A percentile compares a stretch with the other conserved stretches of the same genome.
Evolutionary conservation across 441 rosid species (phyloP).

Genomic region (Pelargonium cotyledonis): DNA sequence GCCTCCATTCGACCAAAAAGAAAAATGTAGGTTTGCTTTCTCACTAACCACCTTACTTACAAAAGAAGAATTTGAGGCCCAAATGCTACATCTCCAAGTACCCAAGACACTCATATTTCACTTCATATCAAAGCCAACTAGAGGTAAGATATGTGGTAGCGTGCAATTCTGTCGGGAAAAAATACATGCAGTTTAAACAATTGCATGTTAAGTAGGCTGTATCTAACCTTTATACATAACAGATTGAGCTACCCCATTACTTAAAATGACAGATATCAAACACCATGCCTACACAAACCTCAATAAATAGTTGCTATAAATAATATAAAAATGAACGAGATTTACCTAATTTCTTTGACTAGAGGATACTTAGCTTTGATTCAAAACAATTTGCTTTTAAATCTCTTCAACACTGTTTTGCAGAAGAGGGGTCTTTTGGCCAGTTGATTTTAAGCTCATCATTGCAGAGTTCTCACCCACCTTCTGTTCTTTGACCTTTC

Average conservation of each 20-base stretch:
- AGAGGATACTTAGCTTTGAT: conserved; percentile 16
- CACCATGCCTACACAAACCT: background rate
- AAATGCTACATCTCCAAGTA: too few species aligned
- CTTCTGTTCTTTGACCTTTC: conserved; percentile 38
- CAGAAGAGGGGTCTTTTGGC: conserved; percentile 35
- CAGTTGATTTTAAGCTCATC: conserved; percentile 20
- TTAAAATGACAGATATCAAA: background rate
- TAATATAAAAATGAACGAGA: conserved; percentile 7
- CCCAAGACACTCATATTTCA: too few species aligned
- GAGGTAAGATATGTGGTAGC: background rate
- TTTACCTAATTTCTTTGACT: conserved; percentile 20
- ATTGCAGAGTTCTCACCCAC: conserved; percentile 16
- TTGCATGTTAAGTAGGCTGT: background rate
- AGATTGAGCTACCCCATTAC: conserved; percentile 2
- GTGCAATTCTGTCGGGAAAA: too few species aligned
- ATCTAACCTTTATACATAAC: background rate
- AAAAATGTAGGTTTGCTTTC: too few species aligned
- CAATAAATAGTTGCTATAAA: background rate
- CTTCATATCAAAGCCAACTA: too few species aligned
- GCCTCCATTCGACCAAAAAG: too few species aligned
- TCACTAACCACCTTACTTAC: too few species aligned
- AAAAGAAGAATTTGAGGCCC: too few species aligned
- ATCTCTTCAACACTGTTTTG: conserved; percentile 27
- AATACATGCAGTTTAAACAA: too few species aligned
- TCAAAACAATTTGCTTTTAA: conserved; percentile 11